Percentiles rank a stretch among this genome's conserved stretches.
These are phyloP conservation scores for Dispira parvispora DNA, from an alignment of 192 early-diverging fungal species.

Conservation along the genomic window DNA sequence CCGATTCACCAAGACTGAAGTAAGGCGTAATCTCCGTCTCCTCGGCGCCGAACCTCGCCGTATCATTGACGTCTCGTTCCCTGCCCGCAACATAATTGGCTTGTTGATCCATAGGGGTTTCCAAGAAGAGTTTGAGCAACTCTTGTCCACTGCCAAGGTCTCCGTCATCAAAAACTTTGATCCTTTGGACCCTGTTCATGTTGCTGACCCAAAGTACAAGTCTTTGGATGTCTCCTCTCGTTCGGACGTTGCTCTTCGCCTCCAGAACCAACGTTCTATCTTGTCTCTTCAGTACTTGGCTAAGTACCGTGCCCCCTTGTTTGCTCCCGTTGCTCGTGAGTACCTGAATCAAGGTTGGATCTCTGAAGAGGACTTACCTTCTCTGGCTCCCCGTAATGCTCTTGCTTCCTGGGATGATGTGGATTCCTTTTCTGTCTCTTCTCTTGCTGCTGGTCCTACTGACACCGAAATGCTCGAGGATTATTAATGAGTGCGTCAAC, in stretches of 20 bases:
- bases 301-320: neutral
- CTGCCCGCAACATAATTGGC: neutral
- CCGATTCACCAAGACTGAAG: neutral
- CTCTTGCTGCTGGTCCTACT: neutral
- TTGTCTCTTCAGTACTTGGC: neutral
- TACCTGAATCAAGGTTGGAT: neutral
- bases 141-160: constrained; percentile 2
- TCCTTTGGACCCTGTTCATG: neutral
- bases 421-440: neutral
- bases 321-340: neutral
- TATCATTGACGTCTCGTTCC: neutral
- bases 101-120: neutral
- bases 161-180: neutral
- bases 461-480: neutral
- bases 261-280: neutral
- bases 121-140: neutral
- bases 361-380: constrained; percentile 5
- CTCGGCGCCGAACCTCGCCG: neutral
- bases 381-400: neutral
- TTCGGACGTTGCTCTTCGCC: neutral
- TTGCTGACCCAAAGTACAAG: constrained; percentile 1
- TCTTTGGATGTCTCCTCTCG: neutral
- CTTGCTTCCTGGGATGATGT: constrained; percentile 5
- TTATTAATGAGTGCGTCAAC: neutral
- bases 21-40: neutral